phyloP scores from a whole-genome alignment of 768 basidiomycete species.

The Strobilomyces confusus region DNA sequence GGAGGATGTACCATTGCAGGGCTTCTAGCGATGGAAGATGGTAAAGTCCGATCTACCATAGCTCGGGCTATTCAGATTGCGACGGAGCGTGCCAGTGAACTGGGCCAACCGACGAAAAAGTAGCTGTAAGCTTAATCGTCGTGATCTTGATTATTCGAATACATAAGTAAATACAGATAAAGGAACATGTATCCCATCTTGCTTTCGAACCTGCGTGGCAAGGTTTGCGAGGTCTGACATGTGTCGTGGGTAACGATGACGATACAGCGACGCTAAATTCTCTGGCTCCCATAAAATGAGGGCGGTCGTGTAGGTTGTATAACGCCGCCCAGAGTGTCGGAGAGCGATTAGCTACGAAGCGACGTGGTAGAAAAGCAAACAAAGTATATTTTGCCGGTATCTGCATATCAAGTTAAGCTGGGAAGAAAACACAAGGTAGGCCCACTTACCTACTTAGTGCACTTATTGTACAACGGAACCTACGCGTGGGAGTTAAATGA shows the following conservation, averaged over 20 bases:
- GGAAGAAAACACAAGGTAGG: neutral
- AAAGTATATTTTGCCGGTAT: conserved; percentile 2
- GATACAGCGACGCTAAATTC: conserved; percentile 24
- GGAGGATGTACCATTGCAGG: conserved; percentile 99
- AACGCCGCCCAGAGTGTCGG: conserved; percentile 95
- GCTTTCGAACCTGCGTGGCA: conserved; percentile 34
- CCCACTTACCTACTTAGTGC: conserved; percentile 16
- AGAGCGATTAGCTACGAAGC: conserved; percentile 49
- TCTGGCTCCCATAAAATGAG: conserved; percentile 98
- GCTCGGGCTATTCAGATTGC: conserved; percentile 94
- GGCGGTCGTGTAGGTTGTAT: conserved; percentile 65
- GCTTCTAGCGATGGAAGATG: conserved; percentile 92
- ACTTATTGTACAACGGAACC: conserved; percentile 11
- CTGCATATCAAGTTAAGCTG: conserved; percentile 1
- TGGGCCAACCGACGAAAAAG: conserved; percentile 68
- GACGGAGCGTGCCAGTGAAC: conserved; percentile 80
- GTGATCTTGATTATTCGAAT: neutral
- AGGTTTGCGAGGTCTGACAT: conserved; percentile 31
- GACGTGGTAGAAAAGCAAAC: neutral
- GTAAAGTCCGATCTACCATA: conserved; percentile 88
- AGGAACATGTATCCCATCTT: conserved; percentile 27
- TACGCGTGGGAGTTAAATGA: neutral
- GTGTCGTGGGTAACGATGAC: conserved; percentile 32
- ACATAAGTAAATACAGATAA: neutral
- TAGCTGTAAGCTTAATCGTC: conserved; percentile 16